Percentiles rank a stretch among this genome's conserved stretches.
These are phyloP conservation scores for Thielaviopsis musarum DNA, from an alignment of 2,329 filamentous ascomycete species.

Conservation along the genomic window DNA sequence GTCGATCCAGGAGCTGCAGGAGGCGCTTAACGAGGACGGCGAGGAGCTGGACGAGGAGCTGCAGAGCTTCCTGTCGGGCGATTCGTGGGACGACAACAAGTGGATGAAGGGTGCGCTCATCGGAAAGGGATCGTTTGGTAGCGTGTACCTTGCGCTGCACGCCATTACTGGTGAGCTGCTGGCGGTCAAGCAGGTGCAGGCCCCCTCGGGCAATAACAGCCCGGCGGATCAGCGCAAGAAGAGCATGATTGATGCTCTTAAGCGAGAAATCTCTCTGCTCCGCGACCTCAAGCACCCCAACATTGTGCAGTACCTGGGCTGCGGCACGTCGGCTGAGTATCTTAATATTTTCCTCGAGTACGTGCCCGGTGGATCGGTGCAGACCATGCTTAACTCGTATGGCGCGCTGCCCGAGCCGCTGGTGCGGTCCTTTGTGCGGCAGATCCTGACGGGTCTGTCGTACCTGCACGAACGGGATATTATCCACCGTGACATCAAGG, in stretches of 20 bases:
- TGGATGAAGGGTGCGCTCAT: slow-evolving; percentile 99
- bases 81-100: slow-evolving; percentile 92
- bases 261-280: slow-evolving; percentile 87
- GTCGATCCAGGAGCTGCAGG: slow-evolving; percentile 58
- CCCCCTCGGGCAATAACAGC: slow-evolving; percentile 62
- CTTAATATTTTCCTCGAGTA: slow-evolving; percentile 99
- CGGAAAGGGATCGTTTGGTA: slow-evolving; percentile 90
- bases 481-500: slow-evolving; percentile 97
- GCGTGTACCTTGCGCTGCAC: slow-evolving; percentile 86
- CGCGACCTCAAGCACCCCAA: slow-evolving; percentile 91
- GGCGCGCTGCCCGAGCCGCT: slow-evolving; percentile 85
- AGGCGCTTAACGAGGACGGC: slow-evolving; percentile 76
- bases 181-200: slow-evolving; percentile 94
- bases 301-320: slow-evolving; percentile 95
- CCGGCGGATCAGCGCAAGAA: slow-evolving; percentile 84
- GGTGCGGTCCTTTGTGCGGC: slow-evolving; percentile 88
- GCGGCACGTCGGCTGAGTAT: slow-evolving; percentile 75
- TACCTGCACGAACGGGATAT: slow-evolving; percentile 92
- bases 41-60: slow-evolving; percentile 84
- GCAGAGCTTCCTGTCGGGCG: slow-evolving; percentile 74
- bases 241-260: slow-evolving; percentile 93
- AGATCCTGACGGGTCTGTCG: slow-evolving; percentile 81
- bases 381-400: slow-evolving; percentile 97
- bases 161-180: slow-evolving; percentile 93
- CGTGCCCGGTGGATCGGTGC: slow-evolving; percentile 90